Conservation (phyloP, 1,284 basidiomycete species). For the Malassezia cuniculi region DNA sequence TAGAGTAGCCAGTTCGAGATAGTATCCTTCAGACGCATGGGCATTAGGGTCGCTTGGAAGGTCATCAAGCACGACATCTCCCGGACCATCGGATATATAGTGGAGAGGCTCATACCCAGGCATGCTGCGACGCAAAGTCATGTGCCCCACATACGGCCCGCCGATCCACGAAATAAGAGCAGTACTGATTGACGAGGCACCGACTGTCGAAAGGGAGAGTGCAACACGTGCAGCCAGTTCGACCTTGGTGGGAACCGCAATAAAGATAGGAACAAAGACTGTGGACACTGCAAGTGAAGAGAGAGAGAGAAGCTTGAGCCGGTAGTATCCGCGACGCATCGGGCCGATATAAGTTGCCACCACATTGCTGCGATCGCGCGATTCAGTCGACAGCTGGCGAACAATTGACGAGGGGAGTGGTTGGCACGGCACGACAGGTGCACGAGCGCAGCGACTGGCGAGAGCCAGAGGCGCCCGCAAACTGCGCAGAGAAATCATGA, state of each 20-base stretch:
- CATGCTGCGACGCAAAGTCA: conserved; percentile 30
- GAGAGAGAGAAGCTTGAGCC: conserved; percentile 69
- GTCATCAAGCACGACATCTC: conserved; percentile 9
- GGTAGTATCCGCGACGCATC: conserved; percentile 57
- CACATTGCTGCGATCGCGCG: neutral
- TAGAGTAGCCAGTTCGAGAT: conserved; percentile 58
- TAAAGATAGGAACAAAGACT: conserved; percentile 62
- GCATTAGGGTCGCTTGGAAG: conserved; percentile 9
- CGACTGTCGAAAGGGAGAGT: conserved; percentile 58
- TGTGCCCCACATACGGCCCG: conserved; percentile 50
- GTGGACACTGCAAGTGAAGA: conserved; percentile 62
- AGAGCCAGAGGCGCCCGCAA: too few relatives aligned
- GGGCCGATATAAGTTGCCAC: conserved; percentile 51
- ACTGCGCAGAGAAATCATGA: too few relatives aligned
- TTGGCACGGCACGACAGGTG: too few relatives aligned
- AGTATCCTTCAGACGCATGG: conserved; percentile 12
- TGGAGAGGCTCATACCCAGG: conserved; percentile 6
- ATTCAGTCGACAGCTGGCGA: too few relatives aligned
- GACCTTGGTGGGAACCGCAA: conserved; percentile 63
- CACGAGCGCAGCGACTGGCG: too few relatives aligned
- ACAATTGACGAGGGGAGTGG: too few relatives aligned
- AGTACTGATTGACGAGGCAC: conserved; percentile 60
- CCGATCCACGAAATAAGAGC: conserved; percentile 62
- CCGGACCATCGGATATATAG: conserved; percentile 6
- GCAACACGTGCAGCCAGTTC: conserved; percentile 59